Conservation (phyloP, 345 rosid genomes). For the Salix caprea region DNA sequence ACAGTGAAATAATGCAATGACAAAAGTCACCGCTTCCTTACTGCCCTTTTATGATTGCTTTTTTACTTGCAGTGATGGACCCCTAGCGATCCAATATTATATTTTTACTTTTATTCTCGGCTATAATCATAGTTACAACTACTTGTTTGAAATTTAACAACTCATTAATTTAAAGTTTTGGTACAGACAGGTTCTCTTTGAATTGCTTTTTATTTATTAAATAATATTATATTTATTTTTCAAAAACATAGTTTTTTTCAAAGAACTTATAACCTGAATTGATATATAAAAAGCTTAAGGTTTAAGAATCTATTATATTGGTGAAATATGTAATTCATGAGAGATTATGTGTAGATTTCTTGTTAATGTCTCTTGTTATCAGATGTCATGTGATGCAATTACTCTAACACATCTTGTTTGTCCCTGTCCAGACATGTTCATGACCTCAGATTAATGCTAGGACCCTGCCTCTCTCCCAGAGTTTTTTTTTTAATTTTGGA, state of each 20-base stretch:
- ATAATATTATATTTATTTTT: no score
- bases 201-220: no score
- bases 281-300: not conserved
- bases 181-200: no score
- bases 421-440: not conserved
- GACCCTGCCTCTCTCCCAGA: not conserved
- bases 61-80: not conserved
- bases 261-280: no score
- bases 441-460: not conserved
- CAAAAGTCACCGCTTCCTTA: constrained; percentile 13
- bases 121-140: no score
- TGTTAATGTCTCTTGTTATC: not conserved
- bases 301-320: not conserved
- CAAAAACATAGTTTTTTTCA: no score
- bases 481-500: not conserved
- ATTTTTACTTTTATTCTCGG: no score
- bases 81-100: no score
- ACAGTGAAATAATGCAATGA: constrained; percentile 8
- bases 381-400: not conserved
- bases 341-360: not conserved
- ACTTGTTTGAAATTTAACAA: no score
- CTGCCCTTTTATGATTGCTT: not conserved
- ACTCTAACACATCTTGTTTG: not conserved
- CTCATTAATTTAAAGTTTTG: no score
- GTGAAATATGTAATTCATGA: not conserved